A percentile compares a stretch with the other conserved stretches of the same genome.
phyloP scores from a whole-genome alignment of 2,329 filamentous ascomycete genomes.

The Teratosphaeria zuluensis region DNA sequence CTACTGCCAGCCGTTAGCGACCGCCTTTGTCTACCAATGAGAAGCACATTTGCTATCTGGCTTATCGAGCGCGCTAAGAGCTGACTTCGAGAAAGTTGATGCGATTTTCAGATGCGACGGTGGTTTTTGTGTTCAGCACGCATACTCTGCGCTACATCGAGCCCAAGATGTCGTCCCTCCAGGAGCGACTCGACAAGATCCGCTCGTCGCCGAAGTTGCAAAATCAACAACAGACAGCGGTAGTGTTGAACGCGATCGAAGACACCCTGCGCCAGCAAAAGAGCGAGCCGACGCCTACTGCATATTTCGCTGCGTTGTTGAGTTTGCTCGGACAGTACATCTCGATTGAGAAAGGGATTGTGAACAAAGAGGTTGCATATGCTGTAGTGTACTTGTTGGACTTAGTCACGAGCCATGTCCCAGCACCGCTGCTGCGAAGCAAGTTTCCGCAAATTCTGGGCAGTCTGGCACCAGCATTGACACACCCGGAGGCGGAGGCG shows the following conservation, averaged over 20 bases:
- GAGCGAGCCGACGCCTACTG: slow-evolving; percentile 71
- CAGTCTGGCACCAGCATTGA: slow-evolving; percentile 73
- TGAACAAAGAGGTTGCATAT: slow-evolving; percentile 73
- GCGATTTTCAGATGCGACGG: not conserved
- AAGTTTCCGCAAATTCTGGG: slow-evolving; percentile 93
- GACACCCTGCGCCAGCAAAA: slow-evolving; percentile 85
- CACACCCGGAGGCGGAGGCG: slow-evolving; percentile 72
- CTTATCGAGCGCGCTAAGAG: not conserved
- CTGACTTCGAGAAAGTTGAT: not conserved
- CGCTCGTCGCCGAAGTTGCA: slow-evolving; percentile 84
- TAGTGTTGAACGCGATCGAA: slow-evolving; percentile 85
- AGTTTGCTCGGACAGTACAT: slow-evolving; percentile 74
- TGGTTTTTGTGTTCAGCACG: not conserved
- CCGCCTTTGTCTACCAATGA: not conserved
- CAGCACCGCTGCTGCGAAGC: slow-evolving; percentile 75
- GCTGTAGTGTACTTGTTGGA: slow-evolving; percentile 94
- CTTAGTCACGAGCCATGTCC: slow-evolving; percentile 74
- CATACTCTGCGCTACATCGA: not conserved
- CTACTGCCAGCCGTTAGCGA: not conserved
- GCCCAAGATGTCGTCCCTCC: slow-evolving; percentile 43
- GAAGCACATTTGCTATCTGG: not conserved
- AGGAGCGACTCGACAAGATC: slow-evolving; percentile 94
- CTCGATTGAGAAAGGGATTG: slow-evolving; percentile 49
- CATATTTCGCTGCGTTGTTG: slow-evolving; percentile 91
- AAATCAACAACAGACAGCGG: slow-evolving; percentile 82